Conservation (phyloP, 352 stramenopile species). For the Phytophthora pseudosyringae region DNA sequence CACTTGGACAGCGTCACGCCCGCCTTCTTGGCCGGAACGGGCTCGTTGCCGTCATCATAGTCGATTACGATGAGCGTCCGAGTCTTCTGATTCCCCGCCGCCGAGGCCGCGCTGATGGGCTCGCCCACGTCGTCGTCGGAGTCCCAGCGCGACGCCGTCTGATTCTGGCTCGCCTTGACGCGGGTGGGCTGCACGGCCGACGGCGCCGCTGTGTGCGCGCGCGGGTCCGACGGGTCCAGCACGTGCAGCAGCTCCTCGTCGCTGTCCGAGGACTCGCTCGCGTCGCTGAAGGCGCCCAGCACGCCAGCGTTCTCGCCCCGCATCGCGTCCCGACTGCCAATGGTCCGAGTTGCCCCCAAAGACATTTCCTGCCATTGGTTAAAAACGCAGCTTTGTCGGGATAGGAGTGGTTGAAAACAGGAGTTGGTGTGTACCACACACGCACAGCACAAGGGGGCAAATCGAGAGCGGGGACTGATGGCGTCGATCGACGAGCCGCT, state of each 20-base stretch:
- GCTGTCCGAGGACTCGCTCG: constrained; percentile 40
- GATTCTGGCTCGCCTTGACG: constrained; percentile 17
- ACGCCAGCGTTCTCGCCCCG: constrained; percentile 44
- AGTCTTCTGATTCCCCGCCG: constrained; percentile 30
- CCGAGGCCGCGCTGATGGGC: constrained; percentile 36
- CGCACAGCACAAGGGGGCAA: too few species aligned
- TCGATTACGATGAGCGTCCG: constrained; percentile 22
- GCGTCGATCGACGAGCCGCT: constrained; percentile 95
- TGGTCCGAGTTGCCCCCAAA: constrained; percentile 6
- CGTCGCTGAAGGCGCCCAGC: constrained; percentile 42
- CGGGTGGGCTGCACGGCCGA: constrained; percentile 43
- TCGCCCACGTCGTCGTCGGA: constrained; percentile 65
- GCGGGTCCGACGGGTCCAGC: constrained; percentile 83
- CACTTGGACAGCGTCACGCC: constrained; percentile 73
- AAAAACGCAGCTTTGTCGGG: too few species aligned
- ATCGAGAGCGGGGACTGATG: too few species aligned
- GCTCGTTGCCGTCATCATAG: constrained; percentile 17
- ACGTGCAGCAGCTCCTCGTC: constrained; percentile 63
- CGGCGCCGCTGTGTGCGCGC: constrained; percentile 53
- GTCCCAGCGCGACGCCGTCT: constrained; percentile 65
- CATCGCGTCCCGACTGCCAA: constrained; percentile 36
- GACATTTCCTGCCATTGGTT: too few species aligned
- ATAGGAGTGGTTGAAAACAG: too few species aligned
- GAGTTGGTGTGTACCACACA: too few species aligned
- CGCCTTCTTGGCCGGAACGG: neutral